These are phyloP conservation scores for Caryopteris hybrid DNA, from an alignment of 305 asterid species.

Conservation along the genomic window DNA sequence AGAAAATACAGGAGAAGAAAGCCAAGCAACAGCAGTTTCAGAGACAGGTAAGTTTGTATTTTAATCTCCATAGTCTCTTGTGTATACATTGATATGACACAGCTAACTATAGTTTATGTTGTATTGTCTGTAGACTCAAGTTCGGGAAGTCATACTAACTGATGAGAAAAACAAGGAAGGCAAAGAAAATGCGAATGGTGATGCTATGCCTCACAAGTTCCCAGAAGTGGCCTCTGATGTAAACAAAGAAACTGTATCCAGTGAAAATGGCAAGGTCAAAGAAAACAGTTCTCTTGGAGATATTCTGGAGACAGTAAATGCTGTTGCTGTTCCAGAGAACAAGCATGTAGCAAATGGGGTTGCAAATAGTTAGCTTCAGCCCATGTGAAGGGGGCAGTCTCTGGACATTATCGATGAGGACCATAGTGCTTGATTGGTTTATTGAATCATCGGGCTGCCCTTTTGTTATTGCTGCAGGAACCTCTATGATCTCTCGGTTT, in stretches of 20 bases:
- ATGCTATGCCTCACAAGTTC: slow-evolving; percentile 20
- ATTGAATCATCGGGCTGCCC: not conserved
- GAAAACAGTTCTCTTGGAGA: not conserved
- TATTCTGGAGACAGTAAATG: slow-evolving; percentile 3
- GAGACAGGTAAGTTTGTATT: slow-evolving; percentile 40
- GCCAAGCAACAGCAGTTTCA: slow-evolving; percentile 57
- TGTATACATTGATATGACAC: no score
- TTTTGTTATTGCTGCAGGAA: no score
- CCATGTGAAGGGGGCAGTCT: slow-evolving; percentile 12
- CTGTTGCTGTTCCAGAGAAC: slow-evolving; percentile 28
- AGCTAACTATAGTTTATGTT: no score
- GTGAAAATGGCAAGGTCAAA: slow-evolving; percentile 7
- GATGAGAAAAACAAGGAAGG: slow-evolving; percentile 45
- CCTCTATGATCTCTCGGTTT: no score
- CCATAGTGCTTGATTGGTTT: not conserved
- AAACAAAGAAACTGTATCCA: not conserved
- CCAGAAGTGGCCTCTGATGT: not conserved
- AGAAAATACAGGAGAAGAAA: slow-evolving; percentile 63
- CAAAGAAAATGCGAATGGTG: slow-evolving; percentile 23
- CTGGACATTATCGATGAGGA: no score
- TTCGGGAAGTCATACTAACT: slow-evolving; percentile 41
- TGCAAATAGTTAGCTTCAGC: slow-evolving; percentile 34
- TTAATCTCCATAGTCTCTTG: no score
- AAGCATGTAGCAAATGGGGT: slow-evolving; percentile 24
- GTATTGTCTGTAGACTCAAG: slow-evolving; percentile 32